phyloP scores from a whole-genome alignment of 2,329 filamentous ascomycete genomes.

The Amphichorda felina region DNA sequence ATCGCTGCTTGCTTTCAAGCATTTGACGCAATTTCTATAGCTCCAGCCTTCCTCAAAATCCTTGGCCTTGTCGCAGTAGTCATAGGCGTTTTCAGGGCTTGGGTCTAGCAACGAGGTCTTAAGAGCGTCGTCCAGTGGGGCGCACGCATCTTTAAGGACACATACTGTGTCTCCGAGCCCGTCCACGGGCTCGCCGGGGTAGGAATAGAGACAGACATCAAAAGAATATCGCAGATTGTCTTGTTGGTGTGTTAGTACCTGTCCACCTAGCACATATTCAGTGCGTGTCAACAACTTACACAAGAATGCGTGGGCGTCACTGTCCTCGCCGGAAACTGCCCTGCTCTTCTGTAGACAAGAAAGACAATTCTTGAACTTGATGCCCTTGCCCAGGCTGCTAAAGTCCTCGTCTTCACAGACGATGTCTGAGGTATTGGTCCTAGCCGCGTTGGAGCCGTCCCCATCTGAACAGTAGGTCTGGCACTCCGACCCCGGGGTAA shows the following conservation, averaged over 20 bases:
- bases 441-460: not conserved
- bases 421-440: slow-evolving; percentile 33
- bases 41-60: slow-evolving; percentile 14
- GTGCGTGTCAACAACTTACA: slow-evolving; percentile 22
- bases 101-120: slow-evolving; percentile 14
- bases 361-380: slow-evolving; percentile 33
- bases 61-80: slow-evolving; percentile 29
- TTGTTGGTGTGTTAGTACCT: slow-evolving; percentile 8
- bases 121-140: slow-evolving; percentile 23
- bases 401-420: slow-evolving; percentile 30
- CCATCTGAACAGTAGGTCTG: slow-evolving; percentile 32
- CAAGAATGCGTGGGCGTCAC: slow-evolving; percentile 31
- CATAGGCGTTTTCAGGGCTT: slow-evolving; percentile 15
- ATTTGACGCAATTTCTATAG: slow-evolving; percentile 24
- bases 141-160: slow-evolving; percentile 26
- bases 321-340: slow-evolving; percentile 8
- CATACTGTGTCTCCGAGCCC: slow-evolving; percentile 27
- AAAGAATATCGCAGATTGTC: slow-evolving; percentile 38
- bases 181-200: slow-evolving; percentile 16
- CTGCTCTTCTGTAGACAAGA: slow-evolving; percentile 34
- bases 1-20: slow-evolving; percentile 25
- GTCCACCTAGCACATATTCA: not conserved
- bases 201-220: slow-evolving; percentile 30
- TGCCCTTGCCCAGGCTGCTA: slow-evolving; percentile 20
- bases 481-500: slow-evolving; percentile 39